phyloP scores from a whole-genome alignment of 768 basidiomycete species.

The Calocybe indica region DNA sequence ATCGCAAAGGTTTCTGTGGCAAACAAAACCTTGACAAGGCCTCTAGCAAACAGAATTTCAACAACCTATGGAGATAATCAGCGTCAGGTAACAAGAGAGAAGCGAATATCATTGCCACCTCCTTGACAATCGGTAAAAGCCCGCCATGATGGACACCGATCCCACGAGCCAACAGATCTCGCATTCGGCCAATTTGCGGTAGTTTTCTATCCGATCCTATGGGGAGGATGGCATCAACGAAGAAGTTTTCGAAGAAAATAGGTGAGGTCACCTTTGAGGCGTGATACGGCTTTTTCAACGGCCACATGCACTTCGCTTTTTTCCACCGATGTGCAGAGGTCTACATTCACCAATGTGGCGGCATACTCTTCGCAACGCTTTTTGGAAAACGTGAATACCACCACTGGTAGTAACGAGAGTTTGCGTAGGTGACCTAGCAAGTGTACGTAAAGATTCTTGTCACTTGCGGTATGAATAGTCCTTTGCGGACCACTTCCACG shows the following conservation, averaged over 20 bases:
- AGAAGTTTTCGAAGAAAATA: conserved; percentile 1
- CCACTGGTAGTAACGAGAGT: conserved; percentile 82
- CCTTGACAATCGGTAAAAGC: conserved; percentile 93
- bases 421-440: conserved; percentile 84
- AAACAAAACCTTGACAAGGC: conserved; percentile 93
- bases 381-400: conserved; percentile 96
- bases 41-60: conserved; percentile 92
- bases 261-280: conserved; percentile 69
- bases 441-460: conserved; percentile 93
- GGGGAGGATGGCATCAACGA: conserved; percentile 6
- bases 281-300: conserved; percentile 84
- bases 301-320: conserved; percentile 97
- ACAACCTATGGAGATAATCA: conserved; percentile 56
- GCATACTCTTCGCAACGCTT: conserved; percentile 97
- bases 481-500: conserved; percentile 41
- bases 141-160: conserved; percentile 99
- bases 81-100: conserved; percentile 4
- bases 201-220: conserved; percentile 86
- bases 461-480: conserved; percentile 61
- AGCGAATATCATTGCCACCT: conserved; percentile 39
- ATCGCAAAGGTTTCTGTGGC: conserved; percentile 99
- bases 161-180: conserved; percentile 83
- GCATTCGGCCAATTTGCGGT: conserved; percentile 89
- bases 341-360: conserved; percentile 76
- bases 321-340: conserved; percentile 84